Base-by-base conservation (phyloP, 495 filamentous ascomycete species). In the Penicillium pancosmium region DNA sequence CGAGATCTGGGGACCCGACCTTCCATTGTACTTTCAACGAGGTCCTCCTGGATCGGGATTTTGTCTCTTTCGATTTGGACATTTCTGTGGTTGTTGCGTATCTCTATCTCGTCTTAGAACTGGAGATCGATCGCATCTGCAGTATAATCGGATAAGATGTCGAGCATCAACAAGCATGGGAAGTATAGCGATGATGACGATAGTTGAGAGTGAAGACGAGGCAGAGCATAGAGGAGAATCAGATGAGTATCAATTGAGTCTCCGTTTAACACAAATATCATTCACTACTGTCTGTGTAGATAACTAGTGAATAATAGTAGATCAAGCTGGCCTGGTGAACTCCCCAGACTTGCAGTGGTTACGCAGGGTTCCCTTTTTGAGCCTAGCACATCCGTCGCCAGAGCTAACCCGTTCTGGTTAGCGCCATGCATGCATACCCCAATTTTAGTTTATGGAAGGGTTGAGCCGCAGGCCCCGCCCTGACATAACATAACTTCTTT, bases 381-480 rank as follows among this genome's bases (percentile, higher is more conserved):
- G 63, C 50, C 62, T 75, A 75, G 69, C 40, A 36, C 11, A 34
- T 35, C 52, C 44, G 57, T 7, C 6, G 40, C 19, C 21, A 0
- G 15, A 36, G 43, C 65, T 68, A 68, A 38, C 53, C 13, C 7
- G 36, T 54, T 27, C 0, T 1, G 57, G 61, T 47, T 64, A 68
- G 69, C 23, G 13, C 49, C 53, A 44, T 18, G 15, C 11, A 50
- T 64, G 67, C 63, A 60, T 54, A 50, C 52, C 3, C 53, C 62
- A 63, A n/a, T 58, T 64, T 73, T 74, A 74, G 66, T 65, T 69
- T 78, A 68, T 76, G 74, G 27, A 31, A 31, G 27, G 27, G 27
- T 74, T 75, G 72, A 79, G 77, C 77, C 77, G 67, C 77, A 78
- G 67, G 59, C 64, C 59, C 65, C 59, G 60, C 65, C 58, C 63